These are phyloP conservation scores for Sicyos edulis DNA, from an alignment of 306 rosid species.

Conservation along the genomic window DNA sequence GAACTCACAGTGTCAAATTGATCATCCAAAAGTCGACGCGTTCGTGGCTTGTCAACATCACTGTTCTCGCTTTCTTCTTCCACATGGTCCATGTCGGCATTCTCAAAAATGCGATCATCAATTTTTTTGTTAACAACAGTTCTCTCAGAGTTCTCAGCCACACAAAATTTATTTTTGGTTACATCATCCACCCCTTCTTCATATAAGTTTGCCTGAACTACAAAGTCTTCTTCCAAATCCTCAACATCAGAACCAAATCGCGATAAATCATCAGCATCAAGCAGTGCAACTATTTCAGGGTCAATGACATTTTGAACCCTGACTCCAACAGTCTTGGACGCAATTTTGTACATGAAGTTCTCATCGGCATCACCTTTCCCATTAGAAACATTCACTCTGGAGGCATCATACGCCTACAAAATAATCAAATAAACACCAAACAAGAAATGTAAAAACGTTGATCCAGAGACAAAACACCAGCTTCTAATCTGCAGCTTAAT, in stretches of 20 bases:
- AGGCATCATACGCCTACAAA: slow-evolving; percentile 85
- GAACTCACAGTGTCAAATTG: slow-evolving; percentile 76
- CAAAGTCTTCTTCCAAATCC: slow-evolving; percentile 90
- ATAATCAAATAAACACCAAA: neutral
- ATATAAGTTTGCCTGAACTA: slow-evolving; percentile 58
- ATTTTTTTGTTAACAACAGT: neutral
- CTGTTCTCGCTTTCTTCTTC: neutral
- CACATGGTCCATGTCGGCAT: slow-evolving; percentile 14
- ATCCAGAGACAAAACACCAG: neutral
- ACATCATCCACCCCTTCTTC: slow-evolving; percentile 31
- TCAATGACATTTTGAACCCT: slow-evolving; percentile 72
- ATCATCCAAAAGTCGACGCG: slow-evolving; percentile 61
- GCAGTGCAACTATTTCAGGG: slow-evolving; percentile 80
- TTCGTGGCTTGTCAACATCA: slow-evolving; percentile 45
- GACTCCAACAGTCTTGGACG: slow-evolving; percentile 52
- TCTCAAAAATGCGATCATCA: slow-evolving; percentile 23
- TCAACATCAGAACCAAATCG: slow-evolving; percentile 77
- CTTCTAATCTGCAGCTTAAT: neutral
- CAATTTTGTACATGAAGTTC: slow-evolving; percentile 42
- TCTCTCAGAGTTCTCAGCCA: slow-evolving; percentile 23
- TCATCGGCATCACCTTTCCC: slow-evolving; percentile 36
- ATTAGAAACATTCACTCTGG: slow-evolving; percentile 46
- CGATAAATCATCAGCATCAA: slow-evolving; percentile 65
- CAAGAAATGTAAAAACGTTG: neutral
- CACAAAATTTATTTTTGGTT: slow-evolving; percentile 6